Evolutionary conservation across 2,329 filamentous ascomycete genomes (phyloP).

Genomic region (Talaromyces marneffei): DNA sequence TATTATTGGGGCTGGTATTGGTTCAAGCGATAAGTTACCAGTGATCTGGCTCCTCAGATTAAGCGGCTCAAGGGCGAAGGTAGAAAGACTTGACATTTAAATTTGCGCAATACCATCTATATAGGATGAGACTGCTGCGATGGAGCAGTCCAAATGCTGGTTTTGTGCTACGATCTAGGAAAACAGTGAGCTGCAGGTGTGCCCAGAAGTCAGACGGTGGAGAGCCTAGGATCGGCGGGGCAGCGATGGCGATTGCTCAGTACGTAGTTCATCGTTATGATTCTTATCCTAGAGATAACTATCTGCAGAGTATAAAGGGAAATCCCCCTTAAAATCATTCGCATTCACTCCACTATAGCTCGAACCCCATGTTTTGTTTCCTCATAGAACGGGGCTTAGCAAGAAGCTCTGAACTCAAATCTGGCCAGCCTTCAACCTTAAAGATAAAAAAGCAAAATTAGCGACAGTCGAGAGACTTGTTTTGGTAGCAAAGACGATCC

Average conservation of each 20-base stretch:
- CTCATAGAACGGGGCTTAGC: not conserved
- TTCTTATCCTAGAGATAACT: not conserved
- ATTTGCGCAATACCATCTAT: not conserved
- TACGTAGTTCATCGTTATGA: not conserved
- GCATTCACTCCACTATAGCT: not conserved
- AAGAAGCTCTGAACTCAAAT: not conserved
- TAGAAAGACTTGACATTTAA: constrained; percentile 90
- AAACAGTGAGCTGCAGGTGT: not conserved
- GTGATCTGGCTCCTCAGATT: constrained; percentile 83
- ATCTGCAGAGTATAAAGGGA: no score
- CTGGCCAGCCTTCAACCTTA: no score
- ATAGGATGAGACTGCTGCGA: not conserved
- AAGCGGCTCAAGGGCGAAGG: constrained; percentile 84
- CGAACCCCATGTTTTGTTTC: not conserved
- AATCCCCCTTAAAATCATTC: not conserved
- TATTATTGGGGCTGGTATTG: constrained; percentile 83
- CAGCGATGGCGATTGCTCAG: not conserved
- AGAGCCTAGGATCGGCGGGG: not conserved
- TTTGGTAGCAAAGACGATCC: no score
- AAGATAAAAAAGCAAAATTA: no score
- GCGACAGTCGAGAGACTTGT: no score
- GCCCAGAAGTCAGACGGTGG: not conserved
- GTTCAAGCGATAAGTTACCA: constrained; percentile 85
- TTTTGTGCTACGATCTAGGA: no score
- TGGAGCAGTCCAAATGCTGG: not conserved